Conservation (phyloP, 192 early-diverging fungal species). For the Ramicandelaber brevisporus region DNA sequence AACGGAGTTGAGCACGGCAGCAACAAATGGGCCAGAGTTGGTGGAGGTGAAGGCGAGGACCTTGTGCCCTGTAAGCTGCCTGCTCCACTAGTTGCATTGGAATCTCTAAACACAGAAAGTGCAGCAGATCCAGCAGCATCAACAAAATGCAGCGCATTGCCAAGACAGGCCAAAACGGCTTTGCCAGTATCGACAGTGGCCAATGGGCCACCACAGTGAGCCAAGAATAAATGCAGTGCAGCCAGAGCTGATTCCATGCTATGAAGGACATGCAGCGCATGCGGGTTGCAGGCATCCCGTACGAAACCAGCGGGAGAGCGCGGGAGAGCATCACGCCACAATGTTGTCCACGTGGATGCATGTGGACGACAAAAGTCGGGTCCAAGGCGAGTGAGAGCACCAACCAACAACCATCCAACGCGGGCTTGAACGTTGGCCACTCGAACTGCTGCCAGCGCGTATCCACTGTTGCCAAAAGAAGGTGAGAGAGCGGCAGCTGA, state of each 20-base stretch:
- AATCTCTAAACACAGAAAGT: too few species aligned
- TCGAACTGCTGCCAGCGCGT: slow-evolving; percentile 31
- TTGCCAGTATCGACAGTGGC: slow-evolving; percentile 51
- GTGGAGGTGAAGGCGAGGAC: too few species aligned
- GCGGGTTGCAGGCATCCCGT: background rate
- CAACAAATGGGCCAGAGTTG: too few species aligned
- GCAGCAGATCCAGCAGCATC: too few species aligned
- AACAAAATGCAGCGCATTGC: too few species aligned
- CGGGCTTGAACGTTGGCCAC: slow-evolving; percentile 34
- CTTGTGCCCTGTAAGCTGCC: too few species aligned
- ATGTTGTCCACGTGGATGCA: slow-evolving; percentile 38
- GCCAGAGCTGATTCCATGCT: slow-evolving; percentile 35
- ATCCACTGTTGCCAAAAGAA: too few species aligned
- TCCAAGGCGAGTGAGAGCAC: slow-evolving; percentile 46
- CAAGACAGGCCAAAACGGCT: slow-evolving; percentile 38
- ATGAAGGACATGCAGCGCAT: slow-evolving; percentile 10
- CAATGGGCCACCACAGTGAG: slow-evolving; percentile 33
- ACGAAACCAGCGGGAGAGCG: slow-evolving; percentile 2
- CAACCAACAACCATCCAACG: slow-evolving; percentile 56
- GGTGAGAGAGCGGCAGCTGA: too few species aligned
- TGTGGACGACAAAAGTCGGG: slow-evolving; percentile 61
- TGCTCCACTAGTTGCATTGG: too few species aligned
- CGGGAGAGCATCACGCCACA: slow-evolving; percentile 56
- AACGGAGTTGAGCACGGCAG: too few species aligned
- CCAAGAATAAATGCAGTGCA: slow-evolving; percentile 42